phyloP scores from a whole-genome alignment of 305 asterid genomes.

The Fraxinus platypoda region DNA sequence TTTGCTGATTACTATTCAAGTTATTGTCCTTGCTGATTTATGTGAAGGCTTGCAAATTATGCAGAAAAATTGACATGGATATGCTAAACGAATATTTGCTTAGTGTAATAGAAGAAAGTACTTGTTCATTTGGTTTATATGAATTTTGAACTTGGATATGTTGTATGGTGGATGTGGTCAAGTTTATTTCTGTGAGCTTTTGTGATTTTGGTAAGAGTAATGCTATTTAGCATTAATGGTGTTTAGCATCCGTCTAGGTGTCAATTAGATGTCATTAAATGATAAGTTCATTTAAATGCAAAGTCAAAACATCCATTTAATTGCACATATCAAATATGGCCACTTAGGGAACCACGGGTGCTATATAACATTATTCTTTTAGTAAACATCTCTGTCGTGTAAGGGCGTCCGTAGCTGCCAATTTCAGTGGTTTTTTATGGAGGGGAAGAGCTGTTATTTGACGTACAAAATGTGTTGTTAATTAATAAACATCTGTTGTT shows the following conservation, averaged over 20 bases:
- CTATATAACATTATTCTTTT: background rate
- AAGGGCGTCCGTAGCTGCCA: background rate
- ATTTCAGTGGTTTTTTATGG: background rate
- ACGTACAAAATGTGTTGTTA: background rate
- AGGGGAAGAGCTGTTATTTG: background rate
- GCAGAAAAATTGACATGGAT: background rate
- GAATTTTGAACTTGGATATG: background rate
- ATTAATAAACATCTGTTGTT: background rate
- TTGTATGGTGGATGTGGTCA: background rate
- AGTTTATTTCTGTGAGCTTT: background rate
- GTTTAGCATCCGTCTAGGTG: background rate
- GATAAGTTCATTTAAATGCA: background rate
- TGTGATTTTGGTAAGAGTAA: too few species aligned
- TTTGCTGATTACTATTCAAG: background rate
- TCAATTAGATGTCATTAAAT: too few species aligned
- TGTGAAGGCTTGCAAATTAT: background rate
- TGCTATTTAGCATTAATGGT: background rate
- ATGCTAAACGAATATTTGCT: background rate
- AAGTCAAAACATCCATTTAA: background rate
- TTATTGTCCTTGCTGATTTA: background rate
- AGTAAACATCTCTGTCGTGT: background rate
- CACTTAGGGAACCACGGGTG: background rate
- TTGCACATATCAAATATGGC: background rate
- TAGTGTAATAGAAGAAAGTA: background rate
- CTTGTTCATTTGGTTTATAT: background rate